Base-by-base conservation (phyloP, 2,329 filamentous ascomycete genomes). In the Ceratocystis alfenasii region DNA sequence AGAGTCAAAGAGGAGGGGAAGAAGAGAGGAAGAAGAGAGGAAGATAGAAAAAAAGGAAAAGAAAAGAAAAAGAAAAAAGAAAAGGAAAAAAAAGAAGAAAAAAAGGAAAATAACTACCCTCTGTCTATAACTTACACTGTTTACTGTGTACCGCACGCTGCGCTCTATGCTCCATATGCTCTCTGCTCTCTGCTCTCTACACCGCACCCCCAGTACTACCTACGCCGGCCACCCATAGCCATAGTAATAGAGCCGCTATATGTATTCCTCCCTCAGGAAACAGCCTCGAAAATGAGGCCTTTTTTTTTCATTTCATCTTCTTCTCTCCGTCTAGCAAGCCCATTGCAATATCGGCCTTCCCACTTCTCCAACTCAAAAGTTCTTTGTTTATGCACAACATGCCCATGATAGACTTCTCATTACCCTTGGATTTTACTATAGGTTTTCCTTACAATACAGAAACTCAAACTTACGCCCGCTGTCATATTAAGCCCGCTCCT, bases 401-500 rank as follows among this genome's bases (percentile, higher is more conserved):
- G 25, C 53, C 15, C 53, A 57, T 57, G 53, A 57, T 25, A 25
- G 48, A 53, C 48, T 53, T 25, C 20, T 8, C 20, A 53, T 53
- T 8, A 36, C 33, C 20, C 48, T 17, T 17, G n/a, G 17, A 20
- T 36, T 33, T n/a, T 33, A 36, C 33, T 57, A 30, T 33, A 33
- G 33, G 53, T 36, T 30, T 17, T 30, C 53, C 28, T 30, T 25
- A 22, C 4, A 7, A 17, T 17, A 57, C 12, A 30, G 33, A 57
- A 57, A 33, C 28, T 36, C 53, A 8, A 20, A 6, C 33, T 17
- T 57, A 57, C 53, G 53, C 53, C 53, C 53, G 53, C 53, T 57
- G 53, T 57, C 53, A 57, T 57, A 25, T 57, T 57, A 33, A 57
- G 53, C 25, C 53, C 53, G 53, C 53, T 36, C 53, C 53, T 57